Evolutionary conservation across 306 rosid species (phyloP).

Genomic region (Rosa lucieae): DNA sequence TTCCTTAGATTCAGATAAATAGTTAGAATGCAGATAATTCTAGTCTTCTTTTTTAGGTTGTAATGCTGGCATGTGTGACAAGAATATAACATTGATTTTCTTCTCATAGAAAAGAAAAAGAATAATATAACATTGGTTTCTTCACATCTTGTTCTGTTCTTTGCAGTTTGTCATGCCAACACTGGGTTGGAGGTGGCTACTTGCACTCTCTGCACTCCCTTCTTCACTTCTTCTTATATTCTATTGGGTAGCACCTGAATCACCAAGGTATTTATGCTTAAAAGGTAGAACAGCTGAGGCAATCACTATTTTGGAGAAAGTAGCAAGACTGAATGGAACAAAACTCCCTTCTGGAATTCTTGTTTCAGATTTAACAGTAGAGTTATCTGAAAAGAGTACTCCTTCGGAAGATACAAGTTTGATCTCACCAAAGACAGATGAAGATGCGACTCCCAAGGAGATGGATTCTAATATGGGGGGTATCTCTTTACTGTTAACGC

Average conservation of each 20-base stretch:
- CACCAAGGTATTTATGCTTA: slow-evolving; percentile 84
- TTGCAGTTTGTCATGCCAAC: slow-evolving; percentile 89
- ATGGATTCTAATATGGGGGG: slow-evolving; percentile 41
- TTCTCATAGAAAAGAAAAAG: slow-evolving; percentile 7
- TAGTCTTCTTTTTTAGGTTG: background rate
- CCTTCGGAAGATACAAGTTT: slow-evolving; percentile 52
- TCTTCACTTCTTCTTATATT: slow-evolving; percentile 80
- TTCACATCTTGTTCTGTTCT: slow-evolving; percentile 32
- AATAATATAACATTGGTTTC: background rate
- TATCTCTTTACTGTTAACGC: slow-evolving; percentile 57
- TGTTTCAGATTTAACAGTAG: slow-evolving; percentile 63
- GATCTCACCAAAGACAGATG: slow-evolving; percentile 48
- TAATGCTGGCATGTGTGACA: background rate
- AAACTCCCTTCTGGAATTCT: slow-evolving; percentile 70
- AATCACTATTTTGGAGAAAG: slow-evolving; percentile 68
- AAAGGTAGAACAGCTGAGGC: slow-evolving; percentile 76
- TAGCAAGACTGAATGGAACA: slow-evolving; percentile 74
- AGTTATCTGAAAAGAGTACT: slow-evolving; percentile 41
- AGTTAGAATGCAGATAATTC: background rate
- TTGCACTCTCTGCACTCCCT: slow-evolving; percentile 82
- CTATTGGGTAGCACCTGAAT: slow-evolving; percentile 78
- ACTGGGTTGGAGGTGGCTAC: slow-evolving; percentile 98
- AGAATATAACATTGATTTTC: background rate
- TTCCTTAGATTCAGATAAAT: background rate
- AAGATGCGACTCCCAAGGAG: slow-evolving; percentile 34